Percentiles rank a stretch among this genome's conserved stretches.
Conservation (phyloP, 108 stramenopile species). For the Fragilariopsis cylindrus region DNA sequence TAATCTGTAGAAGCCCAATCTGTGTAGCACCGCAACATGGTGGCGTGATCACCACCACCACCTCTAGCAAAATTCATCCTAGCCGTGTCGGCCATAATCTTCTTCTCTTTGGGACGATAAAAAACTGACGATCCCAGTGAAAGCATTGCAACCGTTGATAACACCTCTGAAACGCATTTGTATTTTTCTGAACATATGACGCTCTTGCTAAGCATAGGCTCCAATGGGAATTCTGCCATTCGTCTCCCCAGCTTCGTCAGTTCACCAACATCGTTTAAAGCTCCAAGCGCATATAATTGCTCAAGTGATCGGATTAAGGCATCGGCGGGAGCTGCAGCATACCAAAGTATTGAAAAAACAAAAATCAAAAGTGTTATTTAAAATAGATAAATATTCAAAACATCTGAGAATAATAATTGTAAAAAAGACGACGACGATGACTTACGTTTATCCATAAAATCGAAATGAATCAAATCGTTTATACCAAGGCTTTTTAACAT, state of each 20-base stretch:
- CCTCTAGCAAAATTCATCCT: constrained; percentile 96
- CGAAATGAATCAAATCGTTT: constrained; percentile 96
- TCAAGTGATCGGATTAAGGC: constrained; percentile 95
- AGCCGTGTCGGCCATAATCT: constrained; percentile 97
- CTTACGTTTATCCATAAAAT: constrained; percentile 95
- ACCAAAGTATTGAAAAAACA: neutral
- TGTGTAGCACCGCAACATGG: constrained; percentile 87
- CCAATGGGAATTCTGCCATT: constrained; percentile 99
- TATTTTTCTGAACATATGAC: constrained; percentile 96
- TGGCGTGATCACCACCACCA: constrained; percentile 95
- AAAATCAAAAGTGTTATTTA: neutral
- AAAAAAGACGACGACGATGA: neutral
- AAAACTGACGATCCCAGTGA: constrained; percentile 93
- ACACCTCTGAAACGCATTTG: constrained; percentile 88
- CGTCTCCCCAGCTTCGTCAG: constrained; percentile 97
- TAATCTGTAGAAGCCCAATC: constrained; percentile 95
- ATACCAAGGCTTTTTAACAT: constrained; percentile 99
- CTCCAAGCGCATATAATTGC: constrained; percentile 99
- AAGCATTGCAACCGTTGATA: constrained; percentile 96
- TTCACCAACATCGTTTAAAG: constrained; percentile 97
- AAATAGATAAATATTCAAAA: neutral
- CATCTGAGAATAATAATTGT: neutral
- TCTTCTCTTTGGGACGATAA: constrained; percentile 97
- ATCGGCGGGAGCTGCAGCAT: constrained; percentile 78
- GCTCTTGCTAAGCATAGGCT: constrained; percentile 97